Base-by-base conservation (phyloP, 225 moss, liverwort and hornwort species). In the Polytrichum commune region DNA sequence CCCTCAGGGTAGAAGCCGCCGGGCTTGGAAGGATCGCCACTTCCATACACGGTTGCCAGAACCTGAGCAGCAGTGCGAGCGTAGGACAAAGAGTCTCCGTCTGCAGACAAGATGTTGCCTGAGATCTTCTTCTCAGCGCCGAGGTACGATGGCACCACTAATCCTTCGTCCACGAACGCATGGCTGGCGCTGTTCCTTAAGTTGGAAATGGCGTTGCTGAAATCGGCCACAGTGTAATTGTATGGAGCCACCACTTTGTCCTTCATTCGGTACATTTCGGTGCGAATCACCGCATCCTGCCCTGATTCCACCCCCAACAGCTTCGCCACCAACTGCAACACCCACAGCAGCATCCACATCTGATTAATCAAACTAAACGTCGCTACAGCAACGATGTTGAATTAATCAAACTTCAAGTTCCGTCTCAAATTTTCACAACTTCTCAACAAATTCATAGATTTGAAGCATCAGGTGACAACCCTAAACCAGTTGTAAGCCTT, bases 1-100 rank as follows among this genome's bases (percentile, higher is more conserved):
- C 95, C 95, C 0, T 80, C 23, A 0, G 95, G 95, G 29, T 78
- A 95, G 32, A 93, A 95, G 0, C 76, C 86, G 9, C 93, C 95
- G 0, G 95, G 89, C 25, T 67, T 56, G 5, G 81, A 77, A 5
- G 95, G 80, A 29, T 88, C 7, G 0, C 95, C 95, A 0, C 73
- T 80, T 0, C 86, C 78, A 1, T 95, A 93, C 0, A 95, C 90
- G 0, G 87, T 75, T 20, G 68, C 66, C 0, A 93, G 29, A 0
- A 95, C 88, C 54, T 95, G 89, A 5, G 75, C 66, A 0, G 77
- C 81, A 0, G 88, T 90, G 0, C 95, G 91, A 32, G 80, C 19
- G 13, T 90, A 91, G 0, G 93, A 1, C 0, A 85, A 0, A 0
- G 95, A 93, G 23, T 91, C n/a, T 0, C 4, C 5, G 60, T 95